Evolutionary conservation across 1,284 basidiomycete genomes (phyloP).

Genomic region (Somion occarium): DNA sequence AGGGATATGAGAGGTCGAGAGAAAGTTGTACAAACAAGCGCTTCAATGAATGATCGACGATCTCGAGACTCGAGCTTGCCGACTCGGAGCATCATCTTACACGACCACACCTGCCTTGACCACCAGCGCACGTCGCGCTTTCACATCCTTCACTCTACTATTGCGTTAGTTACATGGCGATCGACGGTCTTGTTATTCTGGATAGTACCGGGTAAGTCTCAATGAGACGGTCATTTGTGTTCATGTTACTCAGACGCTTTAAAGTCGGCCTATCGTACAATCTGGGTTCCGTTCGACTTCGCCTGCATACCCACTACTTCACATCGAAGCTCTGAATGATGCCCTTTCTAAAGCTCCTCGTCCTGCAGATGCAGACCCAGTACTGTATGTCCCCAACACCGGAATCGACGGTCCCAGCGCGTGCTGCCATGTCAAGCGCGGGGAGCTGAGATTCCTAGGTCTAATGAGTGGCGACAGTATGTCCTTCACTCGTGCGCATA

Average conservation of each 20-base stretch:
- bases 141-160: background rate
- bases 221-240: background rate
- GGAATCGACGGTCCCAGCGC: slow-evolving; percentile 51
- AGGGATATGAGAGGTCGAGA: no score
- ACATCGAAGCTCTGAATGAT: slow-evolving; percentile 82
- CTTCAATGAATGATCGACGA: no score
- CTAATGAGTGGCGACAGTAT: slow-evolving; percentile 78
- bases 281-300: slow-evolving; percentile 83
- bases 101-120: background rate
- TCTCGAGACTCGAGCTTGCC: no score
- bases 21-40: no score
- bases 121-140: background rate
- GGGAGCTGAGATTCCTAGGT: slow-evolving; percentile 74
- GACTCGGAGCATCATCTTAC: background rate
- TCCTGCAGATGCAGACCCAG: slow-evolving; percentile 61
- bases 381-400: slow-evolving; percentile 57
- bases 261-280: slow-evolving; percentile 84
- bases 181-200: slow-evolving; percentile 90
- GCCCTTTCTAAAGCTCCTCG: slow-evolving; percentile 55
- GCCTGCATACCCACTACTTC: slow-evolving; percentile 76
- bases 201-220: slow-evolving; percentile 69
- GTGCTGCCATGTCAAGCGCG: slow-evolving; percentile 77
- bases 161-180: no score
- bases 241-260: background rate
- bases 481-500: slow-evolving; percentile 17